Evolutionary conservation across 306 rosid species (phyloP).

Genomic region (Cicer bijugum): DNA sequence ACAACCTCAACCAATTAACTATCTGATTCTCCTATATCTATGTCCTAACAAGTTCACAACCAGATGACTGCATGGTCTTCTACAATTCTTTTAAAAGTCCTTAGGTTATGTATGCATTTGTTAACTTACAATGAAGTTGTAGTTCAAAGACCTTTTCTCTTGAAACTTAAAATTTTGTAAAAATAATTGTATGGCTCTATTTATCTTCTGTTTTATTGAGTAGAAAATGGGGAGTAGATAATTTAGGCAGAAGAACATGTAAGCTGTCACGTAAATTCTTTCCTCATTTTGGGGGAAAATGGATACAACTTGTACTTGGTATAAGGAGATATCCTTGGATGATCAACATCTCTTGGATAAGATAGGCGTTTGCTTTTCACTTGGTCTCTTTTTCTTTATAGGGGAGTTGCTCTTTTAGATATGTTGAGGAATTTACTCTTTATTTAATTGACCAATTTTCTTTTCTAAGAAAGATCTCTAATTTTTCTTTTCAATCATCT

Average conservation of each 20-base stretch:
- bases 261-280: background rate
- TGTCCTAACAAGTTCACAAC: too few species aligned
- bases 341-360: background rate
- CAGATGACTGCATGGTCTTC: too few species aligned
- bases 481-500: background rate
- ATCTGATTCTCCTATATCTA: too few species aligned
- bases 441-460: background rate
- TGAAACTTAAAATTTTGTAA: background rate
- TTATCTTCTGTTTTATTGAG: background rate
- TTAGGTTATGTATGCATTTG: too few species aligned
- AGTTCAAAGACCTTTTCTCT: too few species aligned
- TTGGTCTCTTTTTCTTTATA: background rate
- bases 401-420: background rate
- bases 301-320: background rate
- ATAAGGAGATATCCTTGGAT: background rate
- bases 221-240: background rate
- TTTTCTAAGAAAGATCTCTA: background rate
- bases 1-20: too few species aligned
- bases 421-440: background rate
- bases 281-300: background rate
- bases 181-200: background rate
- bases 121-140: too few species aligned
- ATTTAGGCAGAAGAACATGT: background rate
- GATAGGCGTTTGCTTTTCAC: background rate
- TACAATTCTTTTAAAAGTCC: too few species aligned